A percentile compares a stretch with the other conserved stretches of the same genome.
These are phyloP conservation scores for Syzygium grande DNA, from an alignment of 345 rosid species.

Conservation along the genomic window DNA sequence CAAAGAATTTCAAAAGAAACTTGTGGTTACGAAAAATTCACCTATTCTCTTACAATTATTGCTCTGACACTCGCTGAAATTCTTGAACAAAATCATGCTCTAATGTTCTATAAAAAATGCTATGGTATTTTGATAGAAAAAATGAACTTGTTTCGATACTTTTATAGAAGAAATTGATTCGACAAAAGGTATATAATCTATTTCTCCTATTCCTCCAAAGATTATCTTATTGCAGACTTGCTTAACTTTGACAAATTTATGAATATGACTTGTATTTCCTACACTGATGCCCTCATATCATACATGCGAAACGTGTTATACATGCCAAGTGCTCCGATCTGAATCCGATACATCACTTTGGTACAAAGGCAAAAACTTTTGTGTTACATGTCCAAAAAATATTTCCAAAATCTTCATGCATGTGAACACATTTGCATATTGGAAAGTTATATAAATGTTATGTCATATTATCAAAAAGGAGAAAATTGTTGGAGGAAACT, in stretches of 20 bases:
- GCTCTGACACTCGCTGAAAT: background rate
- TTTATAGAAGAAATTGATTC: background rate
- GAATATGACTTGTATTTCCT: background rate
- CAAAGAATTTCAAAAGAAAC: background rate
- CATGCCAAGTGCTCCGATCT: background rate
- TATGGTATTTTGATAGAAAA: background rate
- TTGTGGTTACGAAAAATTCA: background rate
- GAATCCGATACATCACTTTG: background rate
- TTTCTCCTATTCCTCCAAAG: background rate
- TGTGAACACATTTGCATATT: background rate
- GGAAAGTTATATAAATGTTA: background rate
- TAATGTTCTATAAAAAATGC: no score
- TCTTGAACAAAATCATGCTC: background rate
- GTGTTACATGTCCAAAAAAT: background rate
- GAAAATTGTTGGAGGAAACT: background rate
- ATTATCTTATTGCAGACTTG: background rate
- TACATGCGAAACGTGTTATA: no score
- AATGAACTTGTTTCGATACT: background rate
- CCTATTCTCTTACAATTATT: background rate
- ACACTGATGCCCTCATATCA: background rate
- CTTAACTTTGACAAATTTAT: background rate
- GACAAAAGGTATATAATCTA: background rate
- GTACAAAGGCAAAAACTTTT: background rate
- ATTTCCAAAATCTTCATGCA: background rate
- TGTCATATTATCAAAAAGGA: background rate